Conservation (phyloP, 2,329 filamentous ascomycete genomes). For the Ustulina deusta region DNA sequence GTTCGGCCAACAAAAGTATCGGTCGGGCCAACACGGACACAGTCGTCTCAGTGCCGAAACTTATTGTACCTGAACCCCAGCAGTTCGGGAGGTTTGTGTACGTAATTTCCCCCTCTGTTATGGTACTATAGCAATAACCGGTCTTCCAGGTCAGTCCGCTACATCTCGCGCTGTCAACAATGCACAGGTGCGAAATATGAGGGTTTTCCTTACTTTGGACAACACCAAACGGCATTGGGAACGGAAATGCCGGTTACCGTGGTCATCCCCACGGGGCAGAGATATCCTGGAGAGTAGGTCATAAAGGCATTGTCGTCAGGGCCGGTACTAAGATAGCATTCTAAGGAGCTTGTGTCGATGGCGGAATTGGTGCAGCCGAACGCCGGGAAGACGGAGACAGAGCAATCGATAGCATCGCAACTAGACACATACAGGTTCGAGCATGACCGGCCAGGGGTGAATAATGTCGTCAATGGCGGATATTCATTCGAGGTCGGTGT, state of each 20-base stretch:
- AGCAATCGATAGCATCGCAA: no score
- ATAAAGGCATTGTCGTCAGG: no score
- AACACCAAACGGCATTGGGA: constrained; percentile 10
- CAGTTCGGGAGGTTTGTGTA: no score
- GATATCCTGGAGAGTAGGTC: constrained; percentile 23
- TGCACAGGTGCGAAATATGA: not conserved
- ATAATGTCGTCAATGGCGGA: constrained; percentile 14
- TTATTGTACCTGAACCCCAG: no score
- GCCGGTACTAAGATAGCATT: no score
- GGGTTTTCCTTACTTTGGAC: not conserved
- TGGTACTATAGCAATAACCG: not conserved
- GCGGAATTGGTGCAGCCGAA: no score
- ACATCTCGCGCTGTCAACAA: not conserved
- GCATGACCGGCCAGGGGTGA: constrained; percentile 8
- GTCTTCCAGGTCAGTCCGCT: constrained; percentile 1
- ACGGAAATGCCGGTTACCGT: not conserved
- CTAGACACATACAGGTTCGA: no score
- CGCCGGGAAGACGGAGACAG: no score
- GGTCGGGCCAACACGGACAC: not conserved
- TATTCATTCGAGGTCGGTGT: not conserved
- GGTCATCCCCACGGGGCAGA: constrained; percentile 22
- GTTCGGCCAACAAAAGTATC: not conserved
- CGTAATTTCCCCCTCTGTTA: no score
- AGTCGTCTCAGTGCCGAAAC: no score
- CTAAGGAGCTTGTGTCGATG: no score